Evolutionary conservation across 805 yeast species (phyloP), one percentile per base, ranked within the genome.

Genomic region (Saccharomycopsis olivae): DNA sequence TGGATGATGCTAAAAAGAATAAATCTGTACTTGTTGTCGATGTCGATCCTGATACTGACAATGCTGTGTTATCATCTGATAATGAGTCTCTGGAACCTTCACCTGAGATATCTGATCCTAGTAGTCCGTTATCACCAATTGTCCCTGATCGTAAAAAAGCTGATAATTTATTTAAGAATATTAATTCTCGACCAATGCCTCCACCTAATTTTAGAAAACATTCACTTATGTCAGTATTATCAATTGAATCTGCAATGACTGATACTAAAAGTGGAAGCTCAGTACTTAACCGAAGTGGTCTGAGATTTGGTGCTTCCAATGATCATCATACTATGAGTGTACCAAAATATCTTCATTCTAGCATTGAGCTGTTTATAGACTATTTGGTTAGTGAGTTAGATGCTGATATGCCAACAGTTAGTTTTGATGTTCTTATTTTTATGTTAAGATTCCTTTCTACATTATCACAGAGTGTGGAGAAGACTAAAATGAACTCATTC

Each of bases 401-500:
- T 27, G 21, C 23, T 10, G 23, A 40, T 14, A 23, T 40, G 19
- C 33, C 32, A 25, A 8, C 17, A 5, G 29, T 33, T 8, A 44
- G 37, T 25, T 14, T 40, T 19, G 44, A 37, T 23, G 38, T 44
- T 2, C 30, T 44, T n/a, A 23, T 44, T 10, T 39, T 24, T 19
- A 37, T 44, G 5, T 23, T 44, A 13, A 23, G 23, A 20, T 44
- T 40, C 27, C 25, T 44, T 11, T 32, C 41, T 9, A 16, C 16
- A 15, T 25, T 44, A 9, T 36, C 44, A 14, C 17, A 19, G 18
- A 44, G 40, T 30, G 40, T 32, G 19, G 40, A 47, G 17, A 49
- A 51, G 25, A 62, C 67, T 13, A 59, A 58, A 44, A 63, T 63
- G 68, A 51, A 58, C 17, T 41, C 62, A 2, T 50, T 52, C 14